A percentile compares a stretch with the other conserved stretches of the same genome.
phyloP scores from a whole-genome alignment of 177 flowering plant genomes.

The Vitis hybrid region DNA sequence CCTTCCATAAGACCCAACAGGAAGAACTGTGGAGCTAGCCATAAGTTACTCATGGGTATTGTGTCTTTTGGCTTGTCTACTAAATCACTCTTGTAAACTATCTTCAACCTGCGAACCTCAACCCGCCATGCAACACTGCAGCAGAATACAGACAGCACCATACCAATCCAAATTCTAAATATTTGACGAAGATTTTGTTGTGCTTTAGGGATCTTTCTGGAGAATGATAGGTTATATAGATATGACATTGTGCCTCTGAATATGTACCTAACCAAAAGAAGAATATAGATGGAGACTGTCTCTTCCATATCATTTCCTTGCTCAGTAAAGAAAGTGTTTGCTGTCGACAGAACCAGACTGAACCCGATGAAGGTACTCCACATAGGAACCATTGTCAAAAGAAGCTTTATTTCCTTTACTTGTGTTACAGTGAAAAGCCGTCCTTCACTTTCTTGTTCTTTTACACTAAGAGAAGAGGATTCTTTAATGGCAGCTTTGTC shows the following conservation, averaged over 20 bases:
- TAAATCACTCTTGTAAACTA: no score
- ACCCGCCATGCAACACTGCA: slow-evolving; percentile 5
- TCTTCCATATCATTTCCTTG: not conserved
- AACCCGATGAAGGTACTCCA: slow-evolving; percentile 5
- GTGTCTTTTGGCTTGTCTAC: no score
- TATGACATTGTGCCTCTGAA: not conserved
- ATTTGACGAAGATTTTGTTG: not conserved
- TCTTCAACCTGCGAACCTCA: slow-evolving; percentile 2
- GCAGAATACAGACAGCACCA: not conserved
- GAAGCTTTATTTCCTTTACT: slow-evolving; percentile 3
- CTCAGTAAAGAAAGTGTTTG: not conserved
- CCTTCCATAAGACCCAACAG: slow-evolving; percentile 7
- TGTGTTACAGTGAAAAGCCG: slow-evolving; percentile 7
- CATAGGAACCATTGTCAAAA: slow-evolving; percentile 1
- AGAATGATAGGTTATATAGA: not conserved
- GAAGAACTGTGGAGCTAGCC: slow-evolving; percentile 10
- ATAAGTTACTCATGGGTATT: not conserved
- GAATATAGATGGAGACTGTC: not conserved
- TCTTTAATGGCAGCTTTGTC: slow-evolving; percentile 16
- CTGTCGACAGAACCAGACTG: slow-evolving; percentile 4
- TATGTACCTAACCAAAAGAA: not conserved
- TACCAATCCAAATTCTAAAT: not conserved
- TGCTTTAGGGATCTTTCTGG: not conserved
- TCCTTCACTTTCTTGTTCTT: not conserved
- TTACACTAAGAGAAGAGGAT: not conserved